Conservation (phyloP, 306 rosid species). For the Quercus alba region DNA sequence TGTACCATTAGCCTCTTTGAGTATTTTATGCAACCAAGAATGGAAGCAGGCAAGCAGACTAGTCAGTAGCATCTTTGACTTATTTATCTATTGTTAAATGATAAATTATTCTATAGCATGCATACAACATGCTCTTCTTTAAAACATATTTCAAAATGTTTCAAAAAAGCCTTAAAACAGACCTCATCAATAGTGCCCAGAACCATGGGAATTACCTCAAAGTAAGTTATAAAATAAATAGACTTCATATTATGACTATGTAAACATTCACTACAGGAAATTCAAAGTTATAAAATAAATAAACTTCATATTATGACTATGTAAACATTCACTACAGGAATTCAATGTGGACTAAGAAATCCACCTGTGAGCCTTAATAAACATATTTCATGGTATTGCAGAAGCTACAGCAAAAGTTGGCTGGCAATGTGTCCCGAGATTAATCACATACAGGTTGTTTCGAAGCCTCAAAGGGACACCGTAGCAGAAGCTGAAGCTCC, state of each 20-base stretch:
- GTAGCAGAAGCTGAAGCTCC: not conserved
- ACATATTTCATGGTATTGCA: not conserved
- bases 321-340: not conserved
- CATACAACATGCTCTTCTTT: not conserved
- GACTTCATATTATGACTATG: not conserved
- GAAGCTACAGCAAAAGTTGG: too few relatives aligned
- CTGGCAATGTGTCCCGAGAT: not conserved
- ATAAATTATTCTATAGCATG: not conserved
- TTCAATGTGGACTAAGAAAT: too few relatives aligned
- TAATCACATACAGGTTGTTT: not conserved
- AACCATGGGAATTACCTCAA: not conserved
- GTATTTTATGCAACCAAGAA: not conserved
- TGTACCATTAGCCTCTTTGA: not conserved
- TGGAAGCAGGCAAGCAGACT: not conserved
- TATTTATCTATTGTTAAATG: not conserved
- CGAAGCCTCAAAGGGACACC: not conserved
- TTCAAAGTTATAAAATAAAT: too few relatives aligned
- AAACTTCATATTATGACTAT: not conserved
- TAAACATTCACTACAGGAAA: not conserved
- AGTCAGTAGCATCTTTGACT: not conserved
- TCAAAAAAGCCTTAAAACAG: not conserved
- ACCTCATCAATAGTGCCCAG: not conserved
- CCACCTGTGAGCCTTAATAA: not conserved
- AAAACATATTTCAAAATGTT: not conserved
- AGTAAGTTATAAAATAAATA: not conserved